Percentiles rank a stretch among this genome's conserved stretches.
Conservation (phyloP, 2,329 filamentous ascomycete species). For the Trichoderma harzianum region DNA sequence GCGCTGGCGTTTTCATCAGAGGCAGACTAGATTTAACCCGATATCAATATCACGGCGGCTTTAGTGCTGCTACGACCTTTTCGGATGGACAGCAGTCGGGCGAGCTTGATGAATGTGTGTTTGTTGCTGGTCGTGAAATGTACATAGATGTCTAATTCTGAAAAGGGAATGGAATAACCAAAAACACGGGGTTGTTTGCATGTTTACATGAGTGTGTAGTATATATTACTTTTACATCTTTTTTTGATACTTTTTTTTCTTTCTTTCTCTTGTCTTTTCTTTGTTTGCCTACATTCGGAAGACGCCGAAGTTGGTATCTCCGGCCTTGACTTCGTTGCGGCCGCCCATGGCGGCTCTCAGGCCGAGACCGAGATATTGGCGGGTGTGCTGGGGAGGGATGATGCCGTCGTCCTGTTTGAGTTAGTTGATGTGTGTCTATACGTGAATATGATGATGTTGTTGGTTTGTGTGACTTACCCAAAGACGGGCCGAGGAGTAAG, state of each 20-base stretch:
- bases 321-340: slow-evolving; percentile 56
- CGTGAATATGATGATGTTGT: not conserved
- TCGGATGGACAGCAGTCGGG: not conserved
- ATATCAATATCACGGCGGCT: slow-evolving; percentile 10
- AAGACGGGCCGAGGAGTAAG: slow-evolving; percentile 81
- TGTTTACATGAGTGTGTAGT: not conserved
- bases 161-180: not conserved
- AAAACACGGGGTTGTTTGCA: not conserved
- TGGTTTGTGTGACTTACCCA: slow-evolving; percentile 59
- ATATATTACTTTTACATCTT: not conserved
- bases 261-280: not conserved
- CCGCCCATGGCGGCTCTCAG: slow-evolving; percentile 69
- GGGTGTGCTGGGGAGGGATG: slow-evolving; percentile 73
- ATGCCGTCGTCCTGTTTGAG: slow-evolving; percentile 70
- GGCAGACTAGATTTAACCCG: slow-evolving; percentile 23
- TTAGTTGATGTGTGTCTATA: not conserved
- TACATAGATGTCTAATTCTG: not conserved
- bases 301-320: slow-evolving; percentile 70
- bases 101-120: not conserved
- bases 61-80: not conserved
- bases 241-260: not conserved
- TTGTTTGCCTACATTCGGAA: slow-evolving; percentile 73
- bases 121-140: not conserved
- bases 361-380: slow-evolving; percentile 69
- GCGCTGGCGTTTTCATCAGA: slow-evolving; percentile 29